Conservation (phyloP, 2,329 filamentous ascomycete genomes). For the Westerdykella aurantiaca region DNA sequence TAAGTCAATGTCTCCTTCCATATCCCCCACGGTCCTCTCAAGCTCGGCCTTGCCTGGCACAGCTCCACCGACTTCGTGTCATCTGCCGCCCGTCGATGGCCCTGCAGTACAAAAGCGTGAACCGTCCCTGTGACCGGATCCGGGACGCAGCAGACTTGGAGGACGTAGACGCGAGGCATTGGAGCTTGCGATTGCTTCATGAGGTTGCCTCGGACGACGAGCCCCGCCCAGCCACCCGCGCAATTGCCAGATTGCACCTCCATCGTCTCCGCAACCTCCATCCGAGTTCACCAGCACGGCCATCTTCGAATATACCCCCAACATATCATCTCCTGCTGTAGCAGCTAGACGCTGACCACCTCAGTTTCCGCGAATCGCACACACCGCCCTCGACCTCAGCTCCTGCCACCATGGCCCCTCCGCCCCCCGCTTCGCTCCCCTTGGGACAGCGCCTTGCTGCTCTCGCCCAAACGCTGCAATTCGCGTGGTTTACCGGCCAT, state of each 20-base stretch:
- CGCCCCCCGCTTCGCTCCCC: slow-evolving; percentile 63
- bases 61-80: too few species aligned
- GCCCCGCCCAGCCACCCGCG: slow-evolving; percentile 25
- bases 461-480: slow-evolving; percentile 87
- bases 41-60: too few species aligned
- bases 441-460: slow-evolving; percentile 68
- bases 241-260: slow-evolving; percentile 34
- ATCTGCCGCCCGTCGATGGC: too few species aligned
- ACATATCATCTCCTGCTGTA: neutral
- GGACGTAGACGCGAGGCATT: neutral
- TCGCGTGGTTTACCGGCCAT: slow-evolving; percentile 68
- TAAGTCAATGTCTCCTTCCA: too few species aligned
- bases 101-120: too few species aligned
- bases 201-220: slow-evolving; percentile 17
- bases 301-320: slow-evolving; percentile 12
- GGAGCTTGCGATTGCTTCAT: slow-evolving; percentile 17
- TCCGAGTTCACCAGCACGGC: too few species aligned
- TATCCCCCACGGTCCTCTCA: too few species aligned
- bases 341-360: too few species aligned
- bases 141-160: too few species aligned
- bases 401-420: slow-evolving; percentile 59
- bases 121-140: too few species aligned
- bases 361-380: slow-evolving; percentile 18
- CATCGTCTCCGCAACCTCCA: slow-evolving; percentile 3
- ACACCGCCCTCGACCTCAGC: slow-evolving; percentile 17